Percentiles rank a stretch among this genome's conserved stretches.
phyloP scores from a whole-genome alignment of 805 yeast genomes.

The Isabelozyma heimii region DNA sequence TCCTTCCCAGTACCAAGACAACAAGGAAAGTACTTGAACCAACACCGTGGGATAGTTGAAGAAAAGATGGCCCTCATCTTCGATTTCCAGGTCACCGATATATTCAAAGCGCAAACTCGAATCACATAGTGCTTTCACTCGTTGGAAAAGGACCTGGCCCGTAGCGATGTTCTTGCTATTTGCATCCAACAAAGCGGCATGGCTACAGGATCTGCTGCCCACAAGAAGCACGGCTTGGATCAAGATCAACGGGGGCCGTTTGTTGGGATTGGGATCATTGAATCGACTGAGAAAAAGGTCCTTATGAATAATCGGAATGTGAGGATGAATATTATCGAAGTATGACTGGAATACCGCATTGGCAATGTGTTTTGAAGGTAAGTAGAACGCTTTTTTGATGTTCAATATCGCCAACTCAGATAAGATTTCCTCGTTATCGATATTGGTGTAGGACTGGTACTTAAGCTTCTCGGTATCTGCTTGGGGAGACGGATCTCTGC shows the following conservation, averaged over 20 bases:
- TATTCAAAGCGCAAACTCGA: slow-evolving; percentile 7
- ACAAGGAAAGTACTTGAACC: slow-evolving; percentile 5
- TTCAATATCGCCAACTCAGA: slow-evolving; percentile 5
- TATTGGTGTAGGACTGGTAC: background rate
- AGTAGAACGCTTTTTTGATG: slow-evolving; percentile 5
- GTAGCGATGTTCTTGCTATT: slow-evolving; percentile 2
- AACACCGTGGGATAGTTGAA: slow-evolving; percentile 10
- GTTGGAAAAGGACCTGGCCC: background rate
- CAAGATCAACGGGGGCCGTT: slow-evolving; percentile 7
- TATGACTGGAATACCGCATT: slow-evolving; percentile 3
- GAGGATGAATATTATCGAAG: slow-evolving; percentile 6
- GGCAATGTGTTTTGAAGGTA: slow-evolving; percentile 4
- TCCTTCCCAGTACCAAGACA: slow-evolving; percentile 8
- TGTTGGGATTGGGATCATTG: slow-evolving; percentile 7
- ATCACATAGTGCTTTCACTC: slow-evolving; percentile 7
- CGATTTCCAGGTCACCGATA: slow-evolving; percentile 5
- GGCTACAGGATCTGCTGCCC: slow-evolving; percentile 4
- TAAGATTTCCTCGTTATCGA: slow-evolving; percentile 1
- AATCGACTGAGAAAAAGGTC: slow-evolving; percentile 6
- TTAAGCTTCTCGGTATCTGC: background rate
- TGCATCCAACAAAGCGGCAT: slow-evolving; percentile 6
- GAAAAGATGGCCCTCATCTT: slow-evolving; percentile 6
- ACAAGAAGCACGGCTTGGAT: slow-evolving; percentile 2
- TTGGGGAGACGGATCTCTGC: background rate
- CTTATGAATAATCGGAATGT: slow-evolving; percentile 7